These are phyloP conservation scores for Clitopilus passeckerianus DNA, from an alignment of 768 basidiomycete genomes.

Conservation along the genomic window DNA sequence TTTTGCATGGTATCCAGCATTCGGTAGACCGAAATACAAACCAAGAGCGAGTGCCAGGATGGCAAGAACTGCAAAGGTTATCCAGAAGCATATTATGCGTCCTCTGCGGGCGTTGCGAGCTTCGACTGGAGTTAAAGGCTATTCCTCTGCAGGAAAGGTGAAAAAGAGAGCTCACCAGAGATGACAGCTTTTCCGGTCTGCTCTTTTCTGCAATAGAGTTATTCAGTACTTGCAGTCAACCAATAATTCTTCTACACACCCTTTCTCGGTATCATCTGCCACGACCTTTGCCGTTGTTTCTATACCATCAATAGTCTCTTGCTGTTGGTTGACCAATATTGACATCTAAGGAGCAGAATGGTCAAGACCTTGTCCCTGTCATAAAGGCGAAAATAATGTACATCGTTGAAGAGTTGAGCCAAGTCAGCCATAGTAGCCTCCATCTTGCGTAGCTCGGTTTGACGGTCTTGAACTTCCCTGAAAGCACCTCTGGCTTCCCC, in stretches of 20 bases:
- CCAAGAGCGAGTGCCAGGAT: conserved; percentile 49
- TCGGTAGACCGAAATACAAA: conserved; percentile 40
- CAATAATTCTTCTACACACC: conserved; percentile 47
- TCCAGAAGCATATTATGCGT: conserved; percentile 79
- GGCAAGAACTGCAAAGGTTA: not conserved
- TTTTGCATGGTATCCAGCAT: conserved; percentile 9
- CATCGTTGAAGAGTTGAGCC: conserved; percentile 84
- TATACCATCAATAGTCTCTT: conserved; percentile 63
- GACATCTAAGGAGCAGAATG: conserved; percentile 53
- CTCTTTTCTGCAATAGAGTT: conserved; percentile 35
- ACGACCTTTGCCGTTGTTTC: conserved; percentile 60
- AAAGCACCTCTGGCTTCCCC: conserved; percentile 79
- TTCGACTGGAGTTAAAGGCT: conserved; percentile 3
- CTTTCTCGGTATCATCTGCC: conserved; percentile 63
- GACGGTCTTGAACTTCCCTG: conserved; percentile 85
- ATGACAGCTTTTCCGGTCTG: conserved; percentile 66
- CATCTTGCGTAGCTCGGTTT: conserved; percentile 80
- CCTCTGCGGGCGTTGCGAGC: conserved; percentile 71
- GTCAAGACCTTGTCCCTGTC: too few species aligned
- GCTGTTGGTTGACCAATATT: conserved; percentile 72
- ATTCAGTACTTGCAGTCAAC: conserved; percentile 1
- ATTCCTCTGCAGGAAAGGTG: not conserved
- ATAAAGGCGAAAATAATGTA: conserved; percentile 30
- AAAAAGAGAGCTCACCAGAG: conserved; percentile 30
- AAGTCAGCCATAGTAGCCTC: conserved; percentile 87